Conservation (phyloP, 208 protist genomes). For the Acanthamoeba triangularis region DNA sequence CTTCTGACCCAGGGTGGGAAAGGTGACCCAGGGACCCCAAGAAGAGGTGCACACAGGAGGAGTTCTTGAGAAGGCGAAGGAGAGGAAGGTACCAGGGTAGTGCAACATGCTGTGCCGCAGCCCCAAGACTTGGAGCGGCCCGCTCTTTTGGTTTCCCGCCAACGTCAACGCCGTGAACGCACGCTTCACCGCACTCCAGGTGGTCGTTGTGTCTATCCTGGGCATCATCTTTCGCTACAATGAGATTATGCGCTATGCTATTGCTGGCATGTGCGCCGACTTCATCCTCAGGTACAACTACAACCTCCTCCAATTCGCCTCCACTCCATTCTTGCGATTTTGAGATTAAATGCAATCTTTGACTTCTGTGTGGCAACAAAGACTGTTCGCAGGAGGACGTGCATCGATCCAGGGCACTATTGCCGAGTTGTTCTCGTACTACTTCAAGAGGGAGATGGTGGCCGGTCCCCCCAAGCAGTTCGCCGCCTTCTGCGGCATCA, state of each 20-base stretch:
- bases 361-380: not conserved
- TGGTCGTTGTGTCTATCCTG: constrained; percentile 13
- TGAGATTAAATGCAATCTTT: not conserved
- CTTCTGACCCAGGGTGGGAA: too few relatives aligned
- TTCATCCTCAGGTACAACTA: constrained; percentile 20
- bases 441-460: constrained; percentile 38
- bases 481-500: constrained; percentile 77
- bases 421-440: constrained; percentile 18
- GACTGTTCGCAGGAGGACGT: constrained; percentile 67
- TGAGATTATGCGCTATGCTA: constrained; percentile 57
- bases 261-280: constrained; percentile 38
- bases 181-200: constrained; percentile 16
- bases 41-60: too few relatives aligned
- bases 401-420: constrained; percentile 65
- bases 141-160: constrained; percentile 64
- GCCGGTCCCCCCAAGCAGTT: constrained; percentile 81
- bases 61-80: too few relatives aligned
- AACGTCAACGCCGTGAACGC: constrained; percentile 60
- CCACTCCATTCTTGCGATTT: not conserved
- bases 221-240: constrained; percentile 64
- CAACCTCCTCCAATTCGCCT: not conserved
- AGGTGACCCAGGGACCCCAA: too few relatives aligned
- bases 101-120: not conserved
- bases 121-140: constrained; percentile 12
- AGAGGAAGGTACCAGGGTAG: not conserved